A percentile compares a stretch with the other conserved stretches of the same genome.
phyloP scores from a whole-genome alignment of 495 filamentous ascomycete species.

The Penicillium samsonianum region DNA sequence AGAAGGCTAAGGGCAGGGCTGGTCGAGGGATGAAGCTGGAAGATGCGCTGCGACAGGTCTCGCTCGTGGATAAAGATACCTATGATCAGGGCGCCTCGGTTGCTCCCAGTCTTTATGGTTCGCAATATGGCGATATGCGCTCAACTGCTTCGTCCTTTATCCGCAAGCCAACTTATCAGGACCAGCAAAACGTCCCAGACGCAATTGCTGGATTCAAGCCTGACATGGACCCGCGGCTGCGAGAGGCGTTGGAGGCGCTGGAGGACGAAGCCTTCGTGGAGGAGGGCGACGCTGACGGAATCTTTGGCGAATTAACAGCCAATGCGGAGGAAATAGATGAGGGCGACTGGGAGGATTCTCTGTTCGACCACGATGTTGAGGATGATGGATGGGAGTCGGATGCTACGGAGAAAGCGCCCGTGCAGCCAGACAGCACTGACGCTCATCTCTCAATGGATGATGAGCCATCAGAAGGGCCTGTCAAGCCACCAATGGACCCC shows the following conservation, averaged over 20 bases:
- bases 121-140: slow-evolving; percentile 38
- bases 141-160: slow-evolving; percentile 64
- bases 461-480: slow-evolving; percentile 4
- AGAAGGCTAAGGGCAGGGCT: slow-evolving; percentile 59
- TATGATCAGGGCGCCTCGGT: slow-evolving; percentile 51
- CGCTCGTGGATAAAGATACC: slow-evolving; percentile 48
- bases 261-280: slow-evolving; percentile 98
- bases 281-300: slow-evolving; percentile 66
- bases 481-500: slow-evolving; percentile 21
- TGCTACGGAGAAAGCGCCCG: slow-evolving; percentile 74
- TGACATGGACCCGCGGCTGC: slow-evolving; percentile 93
- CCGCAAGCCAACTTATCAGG: slow-evolving; percentile 77
- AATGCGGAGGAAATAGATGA: slow-evolving; percentile 71
- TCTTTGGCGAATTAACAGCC: slow-evolving; percentile 77
- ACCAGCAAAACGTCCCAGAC: slow-evolving; percentile 92
- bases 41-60: slow-evolving; percentile 72
- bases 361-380: slow-evolving; percentile 61
- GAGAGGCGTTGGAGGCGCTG: slow-evolving; percentile 90
- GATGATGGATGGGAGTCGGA: slow-evolving; percentile 93
- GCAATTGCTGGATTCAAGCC: slow-evolving; percentile 90
- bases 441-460: slow-evolving; percentile 13
- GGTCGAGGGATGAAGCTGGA: slow-evolving; percentile 78
- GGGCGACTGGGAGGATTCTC: slow-evolving; percentile 64
- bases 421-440: slow-evolving; percentile 44
- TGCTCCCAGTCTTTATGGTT: slow-evolving; percentile 35